These are phyloP conservation scores for Tolypocladium nubicola DNA, from an alignment of 2,329 filamentous ascomycete genomes.

Conservation along the genomic window DNA sequence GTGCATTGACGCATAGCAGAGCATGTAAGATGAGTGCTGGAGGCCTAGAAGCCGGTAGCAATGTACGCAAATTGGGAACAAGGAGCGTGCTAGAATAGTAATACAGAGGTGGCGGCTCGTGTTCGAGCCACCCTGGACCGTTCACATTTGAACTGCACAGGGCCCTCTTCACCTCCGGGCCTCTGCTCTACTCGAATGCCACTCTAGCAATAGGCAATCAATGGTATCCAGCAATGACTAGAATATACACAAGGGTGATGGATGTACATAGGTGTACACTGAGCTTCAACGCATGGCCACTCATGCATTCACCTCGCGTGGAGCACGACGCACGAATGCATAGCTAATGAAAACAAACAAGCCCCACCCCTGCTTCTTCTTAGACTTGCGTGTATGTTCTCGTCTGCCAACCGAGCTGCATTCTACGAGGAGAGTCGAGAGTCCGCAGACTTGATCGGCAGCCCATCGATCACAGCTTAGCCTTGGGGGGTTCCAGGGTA, in stretches of 20 bases:
- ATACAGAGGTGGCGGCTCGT: neutral
- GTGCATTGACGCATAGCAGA: neutral
- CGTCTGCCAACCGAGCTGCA: neutral
- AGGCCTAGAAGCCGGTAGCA: neutral
- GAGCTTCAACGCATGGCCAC: neutral
- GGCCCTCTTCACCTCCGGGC: neutral
- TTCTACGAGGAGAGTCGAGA: neutral
- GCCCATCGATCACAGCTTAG: constrained; percentile 58
- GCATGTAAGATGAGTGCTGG: neutral
- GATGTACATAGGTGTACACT: neutral
- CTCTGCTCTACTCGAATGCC: neutral
- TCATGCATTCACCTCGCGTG: neutral
- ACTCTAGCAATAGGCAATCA: neutral
- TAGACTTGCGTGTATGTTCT: too few species aligned
- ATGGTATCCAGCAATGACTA: neutral
- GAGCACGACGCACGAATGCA: neutral
- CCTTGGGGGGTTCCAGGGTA: constrained; percentile 68
- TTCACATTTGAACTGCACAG: neutral
- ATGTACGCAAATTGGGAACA: neutral
- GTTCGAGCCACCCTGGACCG: neutral
- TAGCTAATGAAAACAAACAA: neutral
- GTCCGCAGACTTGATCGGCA: neutral
- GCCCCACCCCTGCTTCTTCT: neutral
- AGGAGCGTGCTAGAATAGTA: neutral
- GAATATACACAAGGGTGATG: neutral